Evolutionary conservation across 1,284 basidiomycete genomes (phyloP).

Genomic region (Trametes hirsuta): DNA sequence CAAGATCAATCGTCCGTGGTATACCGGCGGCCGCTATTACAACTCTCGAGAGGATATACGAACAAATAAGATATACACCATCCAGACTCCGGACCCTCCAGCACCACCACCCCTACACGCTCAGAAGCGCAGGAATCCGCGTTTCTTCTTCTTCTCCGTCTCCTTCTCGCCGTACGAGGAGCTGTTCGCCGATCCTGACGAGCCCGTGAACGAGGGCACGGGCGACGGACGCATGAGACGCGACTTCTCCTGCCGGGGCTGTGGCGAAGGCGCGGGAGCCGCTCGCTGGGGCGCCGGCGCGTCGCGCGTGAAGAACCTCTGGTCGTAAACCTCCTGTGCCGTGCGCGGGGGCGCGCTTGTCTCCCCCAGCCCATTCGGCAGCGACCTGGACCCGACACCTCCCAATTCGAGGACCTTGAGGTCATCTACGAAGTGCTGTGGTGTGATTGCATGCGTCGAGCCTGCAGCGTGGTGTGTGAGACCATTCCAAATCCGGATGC

Average conservation of each 20-base stretch:
- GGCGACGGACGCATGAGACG: slow-evolving; percentile 37
- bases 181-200: slow-evolving; percentile 48
- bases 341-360: slow-evolving; percentile 49
- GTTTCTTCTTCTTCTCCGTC: slow-evolving; percentile 74
- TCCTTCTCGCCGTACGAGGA: slow-evolving; percentile 38
- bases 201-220: slow-evolving; percentile 50
- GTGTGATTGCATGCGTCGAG: slow-evolving; percentile 88
- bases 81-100: not conserved
- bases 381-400: slow-evolving; percentile 70
- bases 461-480: slow-evolving; percentile 51
- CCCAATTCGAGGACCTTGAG: slow-evolving; percentile 83
- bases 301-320: slow-evolving; percentile 73
- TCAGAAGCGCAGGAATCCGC: slow-evolving; percentile 74
- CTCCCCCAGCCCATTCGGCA: slow-evolving; percentile 76
- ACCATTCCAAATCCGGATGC: not conserved
- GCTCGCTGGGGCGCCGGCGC: slow-evolving; percentile 53
- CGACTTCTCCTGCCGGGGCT: slow-evolving; percentile 27
- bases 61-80: slow-evolving; percentile 25
- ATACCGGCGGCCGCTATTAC: slow-evolving; percentile 13
- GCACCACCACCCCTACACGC: not conserved
- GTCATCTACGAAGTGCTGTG: slow-evolving; percentile 84
- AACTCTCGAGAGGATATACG: slow-evolving; percentile 19
- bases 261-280: slow-evolving; percentile 38
- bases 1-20: slow-evolving; percentile 14
- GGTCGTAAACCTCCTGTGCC: slow-evolving; percentile 77